Percentiles rank a stretch among this genome's conserved stretches.
Evolutionary conservation across 2,329 filamentous ascomycete species (phyloP).

Genomic region (Penicillium sp.): DNA sequence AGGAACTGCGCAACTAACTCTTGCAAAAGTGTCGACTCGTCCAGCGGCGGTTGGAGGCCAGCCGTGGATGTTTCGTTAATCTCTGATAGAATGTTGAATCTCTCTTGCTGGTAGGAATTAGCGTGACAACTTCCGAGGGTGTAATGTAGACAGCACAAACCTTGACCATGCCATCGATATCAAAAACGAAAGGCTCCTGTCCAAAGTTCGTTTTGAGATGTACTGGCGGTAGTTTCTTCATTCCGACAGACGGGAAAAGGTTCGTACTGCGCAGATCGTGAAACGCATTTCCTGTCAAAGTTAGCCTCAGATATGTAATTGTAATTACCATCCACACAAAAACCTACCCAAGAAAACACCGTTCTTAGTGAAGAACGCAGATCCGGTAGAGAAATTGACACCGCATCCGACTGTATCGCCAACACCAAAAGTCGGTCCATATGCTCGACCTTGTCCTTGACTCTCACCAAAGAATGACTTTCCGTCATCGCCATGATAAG

Average conservation of each 20-base stretch:
- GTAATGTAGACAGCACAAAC: constrained; percentile 47
- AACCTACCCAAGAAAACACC: constrained; percentile 55
- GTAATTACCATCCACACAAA: background rate
- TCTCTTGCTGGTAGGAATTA: constrained; percentile 54
- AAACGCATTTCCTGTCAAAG: constrained; percentile 55
- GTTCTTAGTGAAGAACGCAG: constrained; percentile 66
- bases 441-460: constrained; percentile 53
- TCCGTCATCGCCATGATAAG: constrained; percentile 66
- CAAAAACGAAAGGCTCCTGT: constrained; percentile 76
- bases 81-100: constrained; percentile 56
- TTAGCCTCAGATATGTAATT: constrained; percentile 3
- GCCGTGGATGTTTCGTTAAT: constrained; percentile 62
- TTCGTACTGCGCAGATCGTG: constrained; percentile 44
- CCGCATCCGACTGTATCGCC: constrained; percentile 64
- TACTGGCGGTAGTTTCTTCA: constrained; percentile 61
- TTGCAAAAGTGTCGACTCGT: constrained; percentile 77
- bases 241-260: constrained; percentile 59
- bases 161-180: constrained; percentile 83
- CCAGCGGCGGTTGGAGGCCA: constrained; percentile 60
- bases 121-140: background rate
- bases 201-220: constrained; percentile 63
- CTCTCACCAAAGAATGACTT: constrained; percentile 60
- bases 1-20: constrained; percentile 83
- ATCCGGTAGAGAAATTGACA: constrained; percentile 61
- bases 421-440: constrained; percentile 59